These are phyloP conservation scores for Pseudocercospora fijiensis DNA, from an alignment of 2,329 filamentous ascomycete species.

Conservation along the genomic window DNA sequence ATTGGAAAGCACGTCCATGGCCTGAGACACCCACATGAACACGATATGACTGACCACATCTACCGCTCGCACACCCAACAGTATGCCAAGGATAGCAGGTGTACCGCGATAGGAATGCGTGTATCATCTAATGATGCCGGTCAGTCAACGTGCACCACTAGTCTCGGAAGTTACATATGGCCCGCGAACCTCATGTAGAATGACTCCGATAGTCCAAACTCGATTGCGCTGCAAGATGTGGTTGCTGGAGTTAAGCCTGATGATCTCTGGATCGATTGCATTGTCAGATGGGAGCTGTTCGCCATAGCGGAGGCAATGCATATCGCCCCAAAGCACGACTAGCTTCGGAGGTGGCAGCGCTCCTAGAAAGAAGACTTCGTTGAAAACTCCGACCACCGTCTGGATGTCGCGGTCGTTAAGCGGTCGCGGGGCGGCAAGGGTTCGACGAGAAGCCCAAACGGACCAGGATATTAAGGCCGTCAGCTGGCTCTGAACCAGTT, in stretches of 20 bases:
- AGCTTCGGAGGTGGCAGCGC: slow-evolving; percentile 16
- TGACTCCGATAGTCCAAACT: not conserved
- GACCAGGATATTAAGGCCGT: not conserved
- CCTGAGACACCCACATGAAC: slow-evolving; percentile 12
- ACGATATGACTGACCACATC: slow-evolving; percentile 11
- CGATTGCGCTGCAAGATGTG: not conserved
- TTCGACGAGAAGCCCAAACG: not conserved
- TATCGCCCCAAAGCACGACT: not conserved
- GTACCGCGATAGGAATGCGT: slow-evolving; percentile 15
- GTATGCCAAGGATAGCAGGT: slow-evolving; percentile 19
- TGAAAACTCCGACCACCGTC: slow-evolving; percentile 15
- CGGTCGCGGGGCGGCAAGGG: not conserved
- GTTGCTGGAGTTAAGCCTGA: not conserved
- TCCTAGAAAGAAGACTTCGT: slow-evolving; percentile 17
- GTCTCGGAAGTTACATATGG: not conserved
- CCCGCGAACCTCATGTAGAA: slow-evolving; percentile 9
- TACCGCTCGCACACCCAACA: slow-evolving; percentile 1
- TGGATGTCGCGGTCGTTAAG: not conserved
- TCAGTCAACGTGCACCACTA: not conserved
- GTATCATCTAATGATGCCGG: slow-evolving; percentile 12
- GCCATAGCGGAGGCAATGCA: not conserved
- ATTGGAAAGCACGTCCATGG: slow-evolving; percentile 22
- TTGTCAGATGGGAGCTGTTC: not conserved
- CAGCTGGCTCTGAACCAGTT: slow-evolving; percentile 4
- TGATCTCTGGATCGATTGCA: not conserved